Evolutionary conservation across 1,139 yeast genomes (phyloP).

Genomic region (Kluyveromyces sp.): DNA sequence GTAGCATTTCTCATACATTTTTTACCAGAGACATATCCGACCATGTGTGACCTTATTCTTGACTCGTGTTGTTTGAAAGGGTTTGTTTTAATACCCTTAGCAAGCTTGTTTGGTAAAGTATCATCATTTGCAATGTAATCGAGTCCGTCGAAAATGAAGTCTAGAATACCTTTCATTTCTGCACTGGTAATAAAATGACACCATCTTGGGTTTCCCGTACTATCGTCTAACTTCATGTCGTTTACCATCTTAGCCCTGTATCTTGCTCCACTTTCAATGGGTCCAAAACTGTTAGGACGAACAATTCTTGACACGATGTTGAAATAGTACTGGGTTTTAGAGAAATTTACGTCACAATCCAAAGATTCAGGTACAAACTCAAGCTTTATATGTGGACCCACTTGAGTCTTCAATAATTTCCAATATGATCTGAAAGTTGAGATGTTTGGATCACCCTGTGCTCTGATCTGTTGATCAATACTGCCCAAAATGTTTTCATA

Average conservation of each 20-base stretch:
- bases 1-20: constrained; percentile 3
- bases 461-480: neutral
- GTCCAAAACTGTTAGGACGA: constrained; percentile 3
- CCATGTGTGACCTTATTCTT: constrained; percentile 5
- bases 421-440: constrained; percentile 1
- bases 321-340: constrained; percentile 1
- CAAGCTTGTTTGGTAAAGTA: constrained; percentile 2
- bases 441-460: neutral
- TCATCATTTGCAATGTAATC: constrained; percentile 5
- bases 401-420: constrained; percentile 1
- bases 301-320: constrained; percentile 3
- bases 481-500: neutral
- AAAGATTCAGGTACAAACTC: constrained; percentile 1
- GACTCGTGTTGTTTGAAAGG: constrained; percentile 5
- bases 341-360: constrained; percentile 1
- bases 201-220: constrained; percentile 1
- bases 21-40: constrained; percentile 5
- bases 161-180: constrained; percentile 3
- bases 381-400: constrained; percentile 2
- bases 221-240: constrained; percentile 2
- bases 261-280: constrained; percentile 5
- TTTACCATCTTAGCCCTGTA: constrained; percentile 4
- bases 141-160: constrained; percentile 5
- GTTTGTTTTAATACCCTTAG: constrained; percentile 3
- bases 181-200: constrained; percentile 6